A percentile compares a stretch with the other conserved stretches of the same genome.
Evolutionary conservation across 768 basidiomycete species (phyloP).

Genomic region (Russula compacta): DNA sequence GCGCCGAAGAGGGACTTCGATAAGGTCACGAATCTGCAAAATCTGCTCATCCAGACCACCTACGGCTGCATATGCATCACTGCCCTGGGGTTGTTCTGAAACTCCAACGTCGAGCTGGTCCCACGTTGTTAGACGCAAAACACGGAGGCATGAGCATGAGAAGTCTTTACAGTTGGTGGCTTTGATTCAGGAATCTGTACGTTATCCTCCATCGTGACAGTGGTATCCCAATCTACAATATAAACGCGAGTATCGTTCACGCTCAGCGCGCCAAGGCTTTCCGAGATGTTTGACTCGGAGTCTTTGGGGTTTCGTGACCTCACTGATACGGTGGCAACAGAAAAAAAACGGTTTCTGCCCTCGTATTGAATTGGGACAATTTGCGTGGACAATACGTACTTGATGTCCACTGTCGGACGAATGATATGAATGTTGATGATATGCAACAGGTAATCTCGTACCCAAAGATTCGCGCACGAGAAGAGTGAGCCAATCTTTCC

Average conservation of each 20-base stretch:
- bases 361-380: conserved; percentile 57
- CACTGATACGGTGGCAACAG: conserved; percentile 39
- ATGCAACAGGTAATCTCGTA: conserved; percentile 28
- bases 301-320: conserved; percentile 18
- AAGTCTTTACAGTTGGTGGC: conserved; percentile 15
- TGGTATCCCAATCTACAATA: conserved; percentile 62
- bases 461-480: conserved; percentile 61
- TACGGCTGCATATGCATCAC: conserved; percentile 68
- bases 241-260: conserved; percentile 41
- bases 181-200: conserved; percentile 24
- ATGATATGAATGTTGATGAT: not conserved
- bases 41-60: conserved; percentile 90
- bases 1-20: conserved; percentile 78
- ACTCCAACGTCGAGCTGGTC: conserved; percentile 28
- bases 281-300: conserved; percentile 29
- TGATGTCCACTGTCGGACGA: conserved; percentile 52
- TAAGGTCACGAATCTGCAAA: conserved; percentile 69
- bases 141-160: conserved; percentile 7
- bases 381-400: conserved; percentile 55
- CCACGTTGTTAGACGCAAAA: not conserved
- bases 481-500: conserved; percentile 58
- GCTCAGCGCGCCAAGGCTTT: conserved; percentile 37
- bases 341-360: conserved; percentile 47
- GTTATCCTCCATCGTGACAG: conserved; percentile 34
- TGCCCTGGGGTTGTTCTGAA: conserved; percentile 33